Percentiles rank a stretch among this genome's conserved stretches.
These are phyloP conservation scores for Fusarium sp. DNA, from an alignment of 2,329 filamentous ascomycete genomes.

Conservation along the genomic window DNA sequence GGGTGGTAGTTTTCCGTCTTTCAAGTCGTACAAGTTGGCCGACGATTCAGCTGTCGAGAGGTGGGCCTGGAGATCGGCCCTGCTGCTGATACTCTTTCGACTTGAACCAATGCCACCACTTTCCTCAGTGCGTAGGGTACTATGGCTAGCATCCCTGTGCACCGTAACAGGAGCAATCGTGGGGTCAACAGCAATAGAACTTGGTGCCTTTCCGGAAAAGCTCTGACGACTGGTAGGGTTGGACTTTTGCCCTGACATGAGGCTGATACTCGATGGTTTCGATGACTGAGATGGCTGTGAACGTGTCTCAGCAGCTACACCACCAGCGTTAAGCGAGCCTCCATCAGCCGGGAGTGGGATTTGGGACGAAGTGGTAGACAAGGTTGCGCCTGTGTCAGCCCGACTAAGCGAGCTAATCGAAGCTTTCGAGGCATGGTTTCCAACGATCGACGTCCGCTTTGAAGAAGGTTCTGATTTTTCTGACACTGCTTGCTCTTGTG, in stretches of 20 bases:
- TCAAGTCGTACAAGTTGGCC: slow-evolving; percentile 50
- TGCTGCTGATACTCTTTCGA: slow-evolving; percentile 54
- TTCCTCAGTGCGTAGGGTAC: slow-evolving; percentile 54
- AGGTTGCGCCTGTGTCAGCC: slow-evolving; percentile 50
- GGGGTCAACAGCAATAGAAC: slow-evolving; percentile 52
- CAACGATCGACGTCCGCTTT: slow-evolving; percentile 53
- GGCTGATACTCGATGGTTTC: slow-evolving; percentile 59
- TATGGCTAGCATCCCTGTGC: slow-evolving; percentile 57
- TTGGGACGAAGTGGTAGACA: slow-evolving; percentile 46
- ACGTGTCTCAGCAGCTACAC: slow-evolving; percentile 51
- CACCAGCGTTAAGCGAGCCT: slow-evolving; percentile 49
- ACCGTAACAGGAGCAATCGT: slow-evolving; percentile 61
- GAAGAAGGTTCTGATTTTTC: slow-evolving; percentile 49
- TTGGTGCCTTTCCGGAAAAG: slow-evolving; percentile 54
- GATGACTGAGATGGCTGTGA: slow-evolving; percentile 54
- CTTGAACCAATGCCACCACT: slow-evolving; percentile 48
- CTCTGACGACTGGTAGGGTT: slow-evolving; percentile 50
- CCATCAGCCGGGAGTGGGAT: slow-evolving; percentile 46
- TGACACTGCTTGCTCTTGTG: slow-evolving; percentile 45
- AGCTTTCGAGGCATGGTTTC: slow-evolving; percentile 53
- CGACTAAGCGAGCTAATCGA: slow-evolving; percentile 54
- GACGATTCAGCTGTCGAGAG: slow-evolving; percentile 49
- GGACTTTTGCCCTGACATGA: slow-evolving; percentile 56
- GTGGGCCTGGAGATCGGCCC: slow-evolving; percentile 52
- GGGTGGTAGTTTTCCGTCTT: slow-evolving; percentile 48